phyloP scores from a whole-genome alignment of 106 monocot species.

The Posidonia australis region DNA sequence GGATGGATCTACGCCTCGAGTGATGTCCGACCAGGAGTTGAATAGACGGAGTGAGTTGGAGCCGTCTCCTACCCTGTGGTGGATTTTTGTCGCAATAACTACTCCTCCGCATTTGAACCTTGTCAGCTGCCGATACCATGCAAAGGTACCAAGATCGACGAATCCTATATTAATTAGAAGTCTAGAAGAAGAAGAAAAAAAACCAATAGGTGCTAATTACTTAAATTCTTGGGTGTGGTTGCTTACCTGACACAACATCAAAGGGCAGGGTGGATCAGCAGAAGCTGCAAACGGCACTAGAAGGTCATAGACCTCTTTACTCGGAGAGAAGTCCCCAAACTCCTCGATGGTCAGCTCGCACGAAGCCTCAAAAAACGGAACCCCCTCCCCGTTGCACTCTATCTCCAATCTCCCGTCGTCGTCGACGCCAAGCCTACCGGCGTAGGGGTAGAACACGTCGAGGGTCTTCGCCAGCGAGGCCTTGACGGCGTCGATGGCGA shows the following conservation, averaged over 20 bases:
- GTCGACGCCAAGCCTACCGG: slow-evolving; percentile 26
- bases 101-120: slow-evolving; percentile 56
- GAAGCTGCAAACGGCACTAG: slow-evolving; percentile 11
- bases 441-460: slow-evolving; percentile 41
- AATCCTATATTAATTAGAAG: too few relatives aligned
- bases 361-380: slow-evolving; percentile 30
- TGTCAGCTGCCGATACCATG: slow-evolving; percentile 30
- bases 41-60: slow-evolving; percentile 32
- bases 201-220: not conserved
- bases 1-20: slow-evolving; percentile 8
- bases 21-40: slow-evolving; percentile 45
- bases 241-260: slow-evolving; percentile 7
- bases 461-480: slow-evolving; percentile 17
- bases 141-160: too few relatives aligned
- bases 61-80: slow-evolving; percentile 52
- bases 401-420: slow-evolving; percentile 29
- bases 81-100: slow-evolving; percentile 27
- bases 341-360: slow-evolving; percentile 25
- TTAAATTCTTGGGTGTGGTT: too few relatives aligned
- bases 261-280: not conserved
- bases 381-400: slow-evolving; percentile 54
- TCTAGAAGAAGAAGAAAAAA: not conserved
- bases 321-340: slow-evolving; percentile 40
- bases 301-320: slow-evolving; percentile 13
- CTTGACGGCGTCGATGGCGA: slow-evolving; percentile 15